These are phyloP conservation scores for Naganishia kalamii DNA, from an alignment of 768 basidiomycete genomes.

Conservation along the genomic window DNA sequence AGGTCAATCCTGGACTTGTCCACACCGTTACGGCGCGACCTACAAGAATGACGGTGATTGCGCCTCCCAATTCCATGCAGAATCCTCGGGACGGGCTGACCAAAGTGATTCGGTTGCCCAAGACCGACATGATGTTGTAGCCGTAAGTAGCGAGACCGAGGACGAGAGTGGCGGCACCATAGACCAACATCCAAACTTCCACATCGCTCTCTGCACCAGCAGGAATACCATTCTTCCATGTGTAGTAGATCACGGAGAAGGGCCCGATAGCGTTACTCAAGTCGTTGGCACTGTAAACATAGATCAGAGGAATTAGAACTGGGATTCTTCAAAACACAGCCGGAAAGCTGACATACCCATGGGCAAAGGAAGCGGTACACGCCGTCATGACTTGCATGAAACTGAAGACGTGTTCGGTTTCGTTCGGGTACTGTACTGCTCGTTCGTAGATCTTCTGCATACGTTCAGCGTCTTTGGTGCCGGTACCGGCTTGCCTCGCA, in stretches of 20 bases:
- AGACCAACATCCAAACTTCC: slow-evolving; percentile 48
- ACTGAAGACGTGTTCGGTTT: slow-evolving; percentile 49
- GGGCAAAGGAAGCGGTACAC: slow-evolving; percentile 50
- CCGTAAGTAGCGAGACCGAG: slow-evolving; percentile 41
- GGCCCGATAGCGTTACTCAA: slow-evolving; percentile 47
- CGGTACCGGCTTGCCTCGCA: slow-evolving; percentile 33
- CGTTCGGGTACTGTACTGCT: slow-evolving; percentile 48
- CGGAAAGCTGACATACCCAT: slow-evolving; percentile 37
- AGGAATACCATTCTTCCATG: slow-evolving; percentile 44
- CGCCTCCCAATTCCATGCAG: slow-evolving; percentile 51
- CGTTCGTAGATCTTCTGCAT: slow-evolving; percentile 44
- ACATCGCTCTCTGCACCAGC: slow-evolving; percentile 26
- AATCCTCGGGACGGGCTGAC: slow-evolving; percentile 50
- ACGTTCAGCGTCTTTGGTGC: slow-evolving; percentile 40
- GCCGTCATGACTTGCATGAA: slow-evolving; percentile 51
- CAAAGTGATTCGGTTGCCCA: slow-evolving; percentile 49
- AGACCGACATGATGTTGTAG: slow-evolving; percentile 48
- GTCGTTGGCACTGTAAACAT: slow-evolving; percentile 43
- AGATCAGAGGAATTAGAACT: neutral
- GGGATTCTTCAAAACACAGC: neutral
- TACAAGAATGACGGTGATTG: slow-evolving; percentile 48
- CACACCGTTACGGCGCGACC: neutral
- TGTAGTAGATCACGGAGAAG: slow-evolving; percentile 48
- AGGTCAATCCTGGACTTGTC: neutral
- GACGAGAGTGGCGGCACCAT: slow-evolving; percentile 35